Base-by-base conservation (phyloP, 192 early-diverging fungal species). In the Geranomyces variabilis region DNA sequence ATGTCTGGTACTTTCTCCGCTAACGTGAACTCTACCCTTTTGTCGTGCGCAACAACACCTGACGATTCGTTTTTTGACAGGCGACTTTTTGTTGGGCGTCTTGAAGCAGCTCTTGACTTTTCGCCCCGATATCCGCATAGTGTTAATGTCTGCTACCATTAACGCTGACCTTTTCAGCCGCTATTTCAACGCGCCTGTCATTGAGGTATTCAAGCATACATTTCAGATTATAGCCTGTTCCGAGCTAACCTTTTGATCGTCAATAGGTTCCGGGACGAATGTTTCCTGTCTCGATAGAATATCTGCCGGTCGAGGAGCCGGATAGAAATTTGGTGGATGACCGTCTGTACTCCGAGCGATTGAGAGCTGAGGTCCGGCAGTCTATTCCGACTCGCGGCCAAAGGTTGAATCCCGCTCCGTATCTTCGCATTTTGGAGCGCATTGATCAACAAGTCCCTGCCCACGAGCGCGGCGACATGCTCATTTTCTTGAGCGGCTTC, bases 101-200 rank as follows among this genome's bases (percentile, higher is more conserved):
- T 75, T 95, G 31, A 84, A 87, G 19, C 78, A 83, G 51, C 79
- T 92, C 26, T 44, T 93, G 0, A 8, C 43, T 3, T 65, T 58
- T 22, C 83, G 90, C 24, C 47, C 66, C 22, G 88, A 93, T 69
- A 68, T 96, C 15, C 82, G 84, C 36, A 75, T 97, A 15, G 89
- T 97, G 29, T 81, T 97, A 55, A 97, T 97, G 95, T 94, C 92
- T 65, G 95, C 95, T 34, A 97, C 95, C 0, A 88, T 92, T 66
- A 92, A 95, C 76, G 87, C 90, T 63, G 82, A 88, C 12, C 78
- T 89, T 43, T 97, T 97, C 75, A 83, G 88, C 0, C 60, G 68
- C 6, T 97, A 96, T 67, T 97, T 97, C 58, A 28, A 53, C 10
- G 71, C 69, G 48, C 60, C 61, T 15, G 33, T 69, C 36, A 59